Base-by-base conservation (phyloP, 164 flowering plant genomes). In the Saururus chinensis region DNA sequence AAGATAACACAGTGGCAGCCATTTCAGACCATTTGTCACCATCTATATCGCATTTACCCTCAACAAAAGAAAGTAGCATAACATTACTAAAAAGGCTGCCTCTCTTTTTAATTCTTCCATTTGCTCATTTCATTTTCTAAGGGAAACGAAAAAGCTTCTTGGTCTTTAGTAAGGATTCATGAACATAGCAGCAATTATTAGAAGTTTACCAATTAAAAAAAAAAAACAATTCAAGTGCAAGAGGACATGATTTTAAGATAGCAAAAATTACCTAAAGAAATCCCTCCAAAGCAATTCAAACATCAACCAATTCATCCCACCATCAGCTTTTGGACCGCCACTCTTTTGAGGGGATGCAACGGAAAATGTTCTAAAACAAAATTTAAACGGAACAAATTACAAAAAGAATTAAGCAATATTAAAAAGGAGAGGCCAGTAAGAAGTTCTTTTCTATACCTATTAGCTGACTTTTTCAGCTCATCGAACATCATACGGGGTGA, bases 211-310 rank as follows among this genome's bases (percentile, higher is more conserved):
- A 55, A 55, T n/a, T 1, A 35, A 26, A n/a, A n/a, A 17, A 16
- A 20, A 60, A 1, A 60, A 60, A 21, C 9, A 51, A 51, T 4
- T 10, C 20, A 25, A 51, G 22, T 3, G 9, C 54, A 13, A 35
- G n/a, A 51, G 37, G 17, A 60, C 51, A 42, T 7, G 19, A 9
- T 24, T 22, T 22, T 11, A 45, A 60, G 19, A 7, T 42, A 23
- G 21, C 1, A 16, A 55, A n/a, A 41, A 23, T 62, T 20, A 88
- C 96, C 98, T 93, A 89, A 90, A 93, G 82, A 93, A 93, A 71
- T 93, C 98, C 85, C 98, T 93, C 98, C 98, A 93, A 71, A 90
- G 49, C 69, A 90, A 70, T 74, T 93, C 97, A 75, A 75, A 82
- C 90, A 86, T 79, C 82, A 93, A 70, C 97, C 97, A 90, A 78